A percentile compares a stretch with the other conserved stretches of the same genome.
phyloP scores from a whole-genome alignment of 1,284 basidiomycete genomes.

The Coniophora puteana region DNA sequence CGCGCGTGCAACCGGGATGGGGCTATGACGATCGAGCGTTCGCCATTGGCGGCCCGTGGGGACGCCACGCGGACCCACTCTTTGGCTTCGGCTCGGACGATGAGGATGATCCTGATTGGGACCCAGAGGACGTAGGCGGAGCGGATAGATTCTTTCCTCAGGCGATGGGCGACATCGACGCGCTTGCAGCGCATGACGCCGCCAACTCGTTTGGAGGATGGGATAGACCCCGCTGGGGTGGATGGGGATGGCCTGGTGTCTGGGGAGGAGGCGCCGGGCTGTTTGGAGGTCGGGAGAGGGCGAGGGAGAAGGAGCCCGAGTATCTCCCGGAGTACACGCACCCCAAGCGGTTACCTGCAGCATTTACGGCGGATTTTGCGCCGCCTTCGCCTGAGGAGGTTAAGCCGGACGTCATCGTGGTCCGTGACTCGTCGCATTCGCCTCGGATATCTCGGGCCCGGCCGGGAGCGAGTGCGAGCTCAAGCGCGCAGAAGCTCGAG shows the following conservation, averaged over 20 bases:
- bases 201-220: too few relatives aligned
- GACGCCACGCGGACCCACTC: slow-evolving; percentile 26
- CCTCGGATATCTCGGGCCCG: slow-evolving; percentile 19
- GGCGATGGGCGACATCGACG: too few relatives aligned
- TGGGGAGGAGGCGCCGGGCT: neutral
- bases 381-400: too few relatives aligned
- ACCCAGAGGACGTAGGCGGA: too few relatives aligned
- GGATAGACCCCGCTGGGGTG: too few relatives aligned
- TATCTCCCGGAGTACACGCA: slow-evolving; percentile 66
- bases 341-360: slow-evolving; percentile 44
- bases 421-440: slow-evolving; percentile 29
- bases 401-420: slow-evolving; percentile 10
- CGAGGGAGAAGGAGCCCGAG: slow-evolving; percentile 29
- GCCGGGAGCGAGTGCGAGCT: slow-evolving; percentile 15
- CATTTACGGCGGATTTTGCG: slow-evolving; percentile 65
- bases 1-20: too few relatives aligned
- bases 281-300: slow-evolving; percentile 1
- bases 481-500: too few relatives aligned
- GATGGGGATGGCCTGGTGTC: neutral
- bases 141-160: too few relatives aligned
- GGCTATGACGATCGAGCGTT: too few relatives aligned
- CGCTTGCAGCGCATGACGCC: too few relatives aligned
- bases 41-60: too few relatives aligned
- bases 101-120: too few relatives aligned
- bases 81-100: slow-evolving; percentile 16